A percentile compares a stretch with the other conserved stretches of the same genome.
phyloP scores from a whole-genome alignment of 73 alveolate genomes.

The Durusdinium trenchii region DNA sequence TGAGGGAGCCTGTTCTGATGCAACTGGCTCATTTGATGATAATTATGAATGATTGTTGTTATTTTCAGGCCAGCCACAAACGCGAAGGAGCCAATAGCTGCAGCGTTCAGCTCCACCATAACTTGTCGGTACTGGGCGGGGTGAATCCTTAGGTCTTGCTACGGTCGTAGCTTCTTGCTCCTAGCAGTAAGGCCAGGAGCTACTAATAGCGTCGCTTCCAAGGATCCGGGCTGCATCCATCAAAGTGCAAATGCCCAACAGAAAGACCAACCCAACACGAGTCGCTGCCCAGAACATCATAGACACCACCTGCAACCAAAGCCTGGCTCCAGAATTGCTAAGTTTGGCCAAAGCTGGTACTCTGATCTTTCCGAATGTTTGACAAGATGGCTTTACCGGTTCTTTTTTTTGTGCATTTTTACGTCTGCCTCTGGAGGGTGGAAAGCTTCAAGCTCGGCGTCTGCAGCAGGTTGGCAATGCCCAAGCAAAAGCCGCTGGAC shows the following conservation, averaged over 20 bases:
- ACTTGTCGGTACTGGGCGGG: slow-evolving; percentile 11
- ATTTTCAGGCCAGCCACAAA: neutral
- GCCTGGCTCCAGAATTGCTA: neutral
- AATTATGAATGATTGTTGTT: neutral
- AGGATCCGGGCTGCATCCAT: slow-evolving; percentile 6
- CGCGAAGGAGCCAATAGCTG: slow-evolving; percentile 37
- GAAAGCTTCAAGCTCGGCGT: slow-evolving; percentile 50
- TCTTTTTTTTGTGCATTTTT: neutral
- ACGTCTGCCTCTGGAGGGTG: neutral
- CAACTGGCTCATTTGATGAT: neutral
- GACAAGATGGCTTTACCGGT: too few species aligned
- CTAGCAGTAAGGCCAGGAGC: neutral
- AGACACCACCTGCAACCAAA: slow-evolving; percentile 26
- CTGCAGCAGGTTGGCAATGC: slow-evolving; percentile 46
- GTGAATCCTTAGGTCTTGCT: neutral
- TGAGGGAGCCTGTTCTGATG: too few species aligned
- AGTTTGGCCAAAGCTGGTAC: neutral
- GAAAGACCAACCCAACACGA: slow-evolving; percentile 41
- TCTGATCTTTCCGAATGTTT: neutral
- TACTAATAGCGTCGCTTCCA: neutral
- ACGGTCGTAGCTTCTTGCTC: neutral
- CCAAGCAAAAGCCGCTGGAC: slow-evolving; percentile 46
- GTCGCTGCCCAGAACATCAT: slow-evolving; percentile 34
- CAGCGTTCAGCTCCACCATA: slow-evolving; percentile 27
- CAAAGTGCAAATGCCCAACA: slow-evolving; percentile 46